Conservation (phyloP, 1,284 basidiomycete genomes). For the Moesziomyces aphidis region DNA sequence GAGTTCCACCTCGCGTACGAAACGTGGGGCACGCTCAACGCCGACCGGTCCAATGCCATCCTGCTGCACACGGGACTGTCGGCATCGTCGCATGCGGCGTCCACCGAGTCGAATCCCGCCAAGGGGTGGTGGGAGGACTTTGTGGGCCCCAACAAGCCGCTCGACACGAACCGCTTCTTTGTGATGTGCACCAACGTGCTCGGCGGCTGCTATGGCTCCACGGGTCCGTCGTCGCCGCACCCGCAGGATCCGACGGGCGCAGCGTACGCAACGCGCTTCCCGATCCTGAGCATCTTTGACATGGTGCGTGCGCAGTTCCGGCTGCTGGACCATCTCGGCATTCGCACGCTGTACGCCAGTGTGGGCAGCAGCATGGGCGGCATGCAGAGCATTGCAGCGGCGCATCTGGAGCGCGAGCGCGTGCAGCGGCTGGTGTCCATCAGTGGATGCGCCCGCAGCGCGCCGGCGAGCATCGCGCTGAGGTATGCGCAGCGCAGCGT, state of each 20-base stretch:
- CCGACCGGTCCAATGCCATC: conserved; percentile 85
- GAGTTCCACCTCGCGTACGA: conserved; percentile 91
- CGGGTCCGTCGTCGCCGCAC: conserved; percentile 87
- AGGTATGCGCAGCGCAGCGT: conserved; percentile 93
- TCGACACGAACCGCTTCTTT: conserved; percentile 93
- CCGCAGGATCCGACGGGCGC: conserved; percentile 72
- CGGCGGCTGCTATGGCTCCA: conserved; percentile 96
- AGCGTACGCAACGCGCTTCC: conserved; percentile 88
- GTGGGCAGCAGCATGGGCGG: conserved; percentile 96
- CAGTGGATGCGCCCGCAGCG: conserved; percentile 90
- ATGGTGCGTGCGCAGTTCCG: conserved; percentile 93
- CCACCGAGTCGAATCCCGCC: conserved; percentile 80
- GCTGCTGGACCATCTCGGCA: conserved; percentile 85
- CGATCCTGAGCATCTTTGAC: conserved; percentile 91
- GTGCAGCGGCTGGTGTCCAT: conserved; percentile 92
- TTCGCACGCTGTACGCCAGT: conserved; percentile 88
- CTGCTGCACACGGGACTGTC: conserved; percentile 96
- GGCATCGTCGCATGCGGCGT: conserved; percentile 94
- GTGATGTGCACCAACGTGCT: conserved; percentile 97
- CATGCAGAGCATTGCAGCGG: conserved; percentile 97
- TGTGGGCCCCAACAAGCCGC: conserved; percentile 86
- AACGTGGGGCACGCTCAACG: conserved; percentile 92
- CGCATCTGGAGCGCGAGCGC: conserved; percentile 88
- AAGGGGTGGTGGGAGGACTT: conserved; percentile 99
- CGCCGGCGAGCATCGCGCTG: conserved; percentile 92